These are phyloP conservation scores for Lepraria neglecta DNA, from an alignment of 495 filamentous ascomycete genomes.

Conservation along the genomic window DNA sequence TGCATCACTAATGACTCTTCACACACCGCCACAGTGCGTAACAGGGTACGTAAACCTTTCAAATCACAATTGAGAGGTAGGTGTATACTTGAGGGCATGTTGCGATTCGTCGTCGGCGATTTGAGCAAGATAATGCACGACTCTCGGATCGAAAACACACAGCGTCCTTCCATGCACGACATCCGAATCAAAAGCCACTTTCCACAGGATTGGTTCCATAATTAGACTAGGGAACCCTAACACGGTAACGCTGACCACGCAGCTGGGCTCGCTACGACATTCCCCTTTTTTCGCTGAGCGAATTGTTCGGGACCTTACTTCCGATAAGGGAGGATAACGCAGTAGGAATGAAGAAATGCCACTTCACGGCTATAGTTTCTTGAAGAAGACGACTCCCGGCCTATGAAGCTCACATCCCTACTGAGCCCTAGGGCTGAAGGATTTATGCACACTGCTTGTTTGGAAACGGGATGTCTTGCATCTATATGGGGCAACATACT, in stretches of 20 bases:
- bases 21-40: too few species aligned
- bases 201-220: slow-evolving; percentile 14
- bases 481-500: slow-evolving; percentile 1
- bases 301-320: neutral
- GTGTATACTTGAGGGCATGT: too few species aligned
- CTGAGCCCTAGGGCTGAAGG: neutral
- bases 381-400: too few species aligned
- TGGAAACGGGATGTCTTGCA: slow-evolving; percentile 16
- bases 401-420: too few species aligned
- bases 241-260: neutral
- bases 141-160: slow-evolving; percentile 4
- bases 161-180: slow-evolving; percentile 15
- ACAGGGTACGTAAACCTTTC: too few species aligned
- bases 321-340: neutral
- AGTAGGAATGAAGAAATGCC: neutral
- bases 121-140: neutral
- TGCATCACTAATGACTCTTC: slow-evolving; percentile 2
- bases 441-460: slow-evolving; percentile 9
- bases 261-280: neutral
- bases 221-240: neutral
- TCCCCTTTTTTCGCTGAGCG: neutral
- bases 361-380: too few species aligned
- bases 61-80: too few species aligned
- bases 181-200: slow-evolving; percentile 10
- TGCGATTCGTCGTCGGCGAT: too few species aligned